A percentile compares a stretch with the other conserved stretches of the same genome.
Evolutionary conservation across 208 protist species (phyloP).

Genomic region (Trypanosoma cruzi): DNA sequence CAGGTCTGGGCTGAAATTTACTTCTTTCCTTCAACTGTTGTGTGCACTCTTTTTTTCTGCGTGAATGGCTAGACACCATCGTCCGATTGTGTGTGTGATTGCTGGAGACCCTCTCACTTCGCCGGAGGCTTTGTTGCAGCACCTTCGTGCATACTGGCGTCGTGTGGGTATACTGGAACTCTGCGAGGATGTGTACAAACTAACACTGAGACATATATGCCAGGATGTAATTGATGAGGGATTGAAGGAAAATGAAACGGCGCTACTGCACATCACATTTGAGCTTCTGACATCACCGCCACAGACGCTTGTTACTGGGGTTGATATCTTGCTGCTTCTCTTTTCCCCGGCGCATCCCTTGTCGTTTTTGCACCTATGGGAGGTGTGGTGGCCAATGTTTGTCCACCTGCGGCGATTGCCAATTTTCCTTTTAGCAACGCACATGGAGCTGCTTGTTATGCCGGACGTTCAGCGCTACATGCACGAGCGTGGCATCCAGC

Average conservation of each 20-base stretch:
- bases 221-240: neutral
- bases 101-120: slow-evolving; percentile 14
- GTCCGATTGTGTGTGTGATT: neutral
- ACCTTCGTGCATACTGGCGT: neutral
- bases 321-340: slow-evolving; percentile 12
- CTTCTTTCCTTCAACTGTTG: neutral
- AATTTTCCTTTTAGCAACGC: slow-evolving; percentile 7
- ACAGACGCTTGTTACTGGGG: slow-evolving; percentile 14
- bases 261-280: slow-evolving; percentile 9
- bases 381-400: slow-evolving; percentile 28
- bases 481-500: slow-evolving; percentile 1
- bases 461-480: slow-evolving; percentile 10
- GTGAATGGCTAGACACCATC: neutral
- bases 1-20: neutral
- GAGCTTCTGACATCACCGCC: slow-evolving; percentile 9
- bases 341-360: slow-evolving; percentile 22
- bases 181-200: neutral
- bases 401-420: slow-evolving; percentile 11
- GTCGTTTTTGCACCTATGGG: slow-evolving; percentile 19
- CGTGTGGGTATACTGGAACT: neutral
- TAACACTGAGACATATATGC: neutral
- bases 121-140: neutral
- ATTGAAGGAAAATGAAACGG: neutral
- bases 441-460: slow-evolving; percentile 13
- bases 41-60: neutral